These are phyloP conservation scores for Fusarium praegraminearum DNA, from an alignment of 2,329 filamentous ascomycete genomes.

Conservation along the genomic window DNA sequence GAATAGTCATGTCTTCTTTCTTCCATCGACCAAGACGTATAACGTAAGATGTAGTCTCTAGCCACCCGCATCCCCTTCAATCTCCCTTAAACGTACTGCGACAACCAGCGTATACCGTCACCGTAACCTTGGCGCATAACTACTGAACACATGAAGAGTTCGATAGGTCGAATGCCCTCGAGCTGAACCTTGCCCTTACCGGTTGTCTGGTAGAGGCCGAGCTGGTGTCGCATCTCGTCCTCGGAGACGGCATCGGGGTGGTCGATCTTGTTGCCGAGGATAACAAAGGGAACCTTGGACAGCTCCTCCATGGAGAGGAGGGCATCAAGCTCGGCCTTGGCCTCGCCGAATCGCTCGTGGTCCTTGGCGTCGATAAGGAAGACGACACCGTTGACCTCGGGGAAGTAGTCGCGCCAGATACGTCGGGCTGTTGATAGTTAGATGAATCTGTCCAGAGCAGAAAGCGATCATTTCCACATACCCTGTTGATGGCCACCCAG, in stretches of 20 bases:
- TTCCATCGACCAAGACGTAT: conserved; percentile 24
- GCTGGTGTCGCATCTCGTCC: conserved; percentile 91
- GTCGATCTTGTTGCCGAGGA: conserved; percentile 99
- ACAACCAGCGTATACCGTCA: conserved; percentile 91
- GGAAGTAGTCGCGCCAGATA: conserved; percentile 97
- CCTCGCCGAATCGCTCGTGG: conserved; percentile 91
- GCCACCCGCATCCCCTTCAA: conserved; percentile 8
- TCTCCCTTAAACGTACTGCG: conserved; percentile 82
- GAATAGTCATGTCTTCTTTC: conserved; percentile 40
- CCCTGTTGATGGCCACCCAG: conserved; percentile 94
- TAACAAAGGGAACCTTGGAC: conserved; percentile 92
- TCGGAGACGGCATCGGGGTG: conserved; percentile 95
- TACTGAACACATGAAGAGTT: conserved; percentile 99
- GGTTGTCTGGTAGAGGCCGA: conserved; percentile 95
- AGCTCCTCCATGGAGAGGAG: conserved; percentile 98
- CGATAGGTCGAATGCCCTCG: conserved; percentile 93
- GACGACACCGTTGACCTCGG: conserved; percentile 94
- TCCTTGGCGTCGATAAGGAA: conserved; percentile 99
- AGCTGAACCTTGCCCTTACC: conserved; percentile 94
- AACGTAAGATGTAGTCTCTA: conserved; percentile 41
- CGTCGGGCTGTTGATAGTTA: conserved; percentile 75
- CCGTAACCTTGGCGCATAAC: conserved; percentile 98
- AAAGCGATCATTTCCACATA: conserved; percentile 52
- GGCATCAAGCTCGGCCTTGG: conserved; percentile 96
- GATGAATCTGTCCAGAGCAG: background rate